Evolutionary conservation across 495 filamentous ascomycete genomes (phyloP).

Genomic region (Lasiosphaeris hirsuta): DNA sequence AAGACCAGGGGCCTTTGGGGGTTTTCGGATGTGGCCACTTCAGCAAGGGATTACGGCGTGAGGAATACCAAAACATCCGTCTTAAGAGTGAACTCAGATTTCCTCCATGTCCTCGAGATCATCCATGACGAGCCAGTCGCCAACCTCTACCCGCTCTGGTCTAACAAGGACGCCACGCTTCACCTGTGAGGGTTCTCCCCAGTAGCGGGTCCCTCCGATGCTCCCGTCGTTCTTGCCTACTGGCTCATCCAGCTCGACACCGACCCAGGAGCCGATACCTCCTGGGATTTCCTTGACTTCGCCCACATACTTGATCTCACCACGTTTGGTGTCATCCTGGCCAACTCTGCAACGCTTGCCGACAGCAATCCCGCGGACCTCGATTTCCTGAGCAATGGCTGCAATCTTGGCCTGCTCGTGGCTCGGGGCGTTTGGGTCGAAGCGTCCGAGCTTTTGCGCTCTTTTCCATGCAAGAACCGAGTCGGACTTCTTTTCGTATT

Average conservation of each 20-base stretch:
- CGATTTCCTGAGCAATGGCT: slow-evolving; percentile 62
- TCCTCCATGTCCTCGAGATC: slow-evolving; percentile 87
- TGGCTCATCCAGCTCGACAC: slow-evolving; percentile 80
- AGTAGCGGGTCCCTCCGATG: slow-evolving; percentile 73
- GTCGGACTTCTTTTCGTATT: slow-evolving; percentile 79
- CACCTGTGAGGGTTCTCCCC: slow-evolving; percentile 54
- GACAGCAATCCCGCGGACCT: slow-evolving; percentile 60
- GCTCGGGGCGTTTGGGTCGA: slow-evolving; percentile 78
- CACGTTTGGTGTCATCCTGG: slow-evolving; percentile 67
- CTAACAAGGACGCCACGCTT: slow-evolving; percentile 85
- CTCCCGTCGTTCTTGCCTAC: slow-evolving; percentile 89
- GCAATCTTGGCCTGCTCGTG: slow-evolving; percentile 66
- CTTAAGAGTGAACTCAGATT: slow-evolving; percentile 48
- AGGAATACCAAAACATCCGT: too few species aligned
- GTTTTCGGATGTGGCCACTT: too few species aligned
- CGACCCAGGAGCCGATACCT: slow-evolving; percentile 72
- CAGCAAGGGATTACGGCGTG: too few species aligned
- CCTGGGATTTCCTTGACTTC: slow-evolving; percentile 77
- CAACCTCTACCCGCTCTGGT: slow-evolving; percentile 84
- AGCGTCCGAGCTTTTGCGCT: slow-evolving; percentile 84
- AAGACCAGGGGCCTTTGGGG: too few species aligned
- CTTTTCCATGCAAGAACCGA: slow-evolving; percentile 94
- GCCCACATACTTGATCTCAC: slow-evolving; percentile 80
- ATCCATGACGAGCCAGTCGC: slow-evolving; percentile 73
- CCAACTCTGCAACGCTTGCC: slow-evolving; percentile 64